Base-by-base conservation (phyloP, 1,284 basidiomycete species). In the Rhodotorula sp. region DNA sequence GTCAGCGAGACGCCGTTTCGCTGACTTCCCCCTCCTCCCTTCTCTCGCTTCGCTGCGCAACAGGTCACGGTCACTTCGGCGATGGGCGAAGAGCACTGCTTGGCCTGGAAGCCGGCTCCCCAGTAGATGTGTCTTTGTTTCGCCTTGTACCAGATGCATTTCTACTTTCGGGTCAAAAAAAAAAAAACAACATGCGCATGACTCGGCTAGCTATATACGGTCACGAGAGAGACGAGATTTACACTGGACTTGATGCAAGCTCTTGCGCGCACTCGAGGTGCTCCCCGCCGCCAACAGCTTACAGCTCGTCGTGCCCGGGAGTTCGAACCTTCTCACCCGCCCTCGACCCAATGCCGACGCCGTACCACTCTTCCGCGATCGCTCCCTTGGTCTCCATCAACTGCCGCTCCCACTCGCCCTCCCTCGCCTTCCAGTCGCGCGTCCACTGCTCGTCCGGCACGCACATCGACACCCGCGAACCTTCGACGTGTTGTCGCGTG, bases 281-380 rank as follows among this genome's bases (percentile, higher is more conserved):
- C 18, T 56, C 8, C 6, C 26, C 54, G 21, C 23, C 7, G 26
- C 54, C 18, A 14, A 31, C 18, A 14, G 23, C 21, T 48, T 67
- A 71, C 49, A 71, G 47, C 65, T 71, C 69, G 52, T 71, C 69
- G 65, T 71, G 69, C n/a, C 31, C 14, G 34, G n/a, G 29, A 29
- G 29, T 56, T 26, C 54, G 26, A 26, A 52, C n/a, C 51, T 52
- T 52, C 29, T 14, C 39, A 18, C 16, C 52, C 39, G 23, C 34
- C 39, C 31, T 23, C 49, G 29, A 43, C 39, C 39, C 39, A 8
- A 8, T 10, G 12, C 39, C 20, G 1, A 31, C 34, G 23, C 58
- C 48, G n/a, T 58, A 62, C 54, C 39, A 56, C 12, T 51, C 21
- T 12, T 46, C 60, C 1, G 58, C 52, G 20, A 57, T 57, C 29